Evolutionary conservation across 331 rosid genomes (phyloP).

Genomic region (Rhamnella rubrinervis): DNA sequence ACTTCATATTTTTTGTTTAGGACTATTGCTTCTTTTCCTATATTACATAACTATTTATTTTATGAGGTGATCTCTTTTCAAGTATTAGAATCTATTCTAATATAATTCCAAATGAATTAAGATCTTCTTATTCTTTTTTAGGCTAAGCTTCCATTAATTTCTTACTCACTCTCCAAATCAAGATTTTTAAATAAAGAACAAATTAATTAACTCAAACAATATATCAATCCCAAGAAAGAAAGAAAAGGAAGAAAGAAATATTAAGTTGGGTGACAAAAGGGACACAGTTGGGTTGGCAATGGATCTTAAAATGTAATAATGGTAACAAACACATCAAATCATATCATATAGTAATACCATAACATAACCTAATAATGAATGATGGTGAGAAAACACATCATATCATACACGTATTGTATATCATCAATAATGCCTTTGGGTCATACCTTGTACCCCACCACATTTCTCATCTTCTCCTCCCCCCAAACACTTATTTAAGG

Average conservation of each 20-base stretch:
- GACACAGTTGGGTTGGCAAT: conserved; percentile 52
- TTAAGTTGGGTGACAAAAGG: conserved; percentile 1
- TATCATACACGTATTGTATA: conserved; percentile 30
- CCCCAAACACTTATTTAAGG: conserved; percentile 6
- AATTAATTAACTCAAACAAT: no score
- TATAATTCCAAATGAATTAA: no score
- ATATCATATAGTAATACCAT: conserved; percentile 27
- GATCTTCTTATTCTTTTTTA: no score
- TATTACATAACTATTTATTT: no score
- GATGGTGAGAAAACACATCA: conserved; percentile 36
- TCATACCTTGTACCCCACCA: conserved; percentile 33
- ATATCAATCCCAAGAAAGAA: not conserved
- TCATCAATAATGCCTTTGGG: conserved; percentile 36
- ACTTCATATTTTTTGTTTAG: no score
- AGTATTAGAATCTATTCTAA: no score
- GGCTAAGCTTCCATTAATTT: no score
- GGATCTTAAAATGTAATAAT: conserved; percentile 35
- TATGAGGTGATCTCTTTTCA: no score
- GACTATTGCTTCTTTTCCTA: no score
- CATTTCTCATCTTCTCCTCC: conserved; percentile 24
- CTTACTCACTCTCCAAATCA: no score
- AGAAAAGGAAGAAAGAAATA: not conserved
- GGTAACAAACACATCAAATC: conserved; percentile 59
- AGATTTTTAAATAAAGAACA: no score
- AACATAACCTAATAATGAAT: conserved; percentile 37